Evolutionary conservation across 2,329 filamentous ascomycete genomes (phyloP).

Genomic region (Chrysoporthe austroafricana): DNA sequence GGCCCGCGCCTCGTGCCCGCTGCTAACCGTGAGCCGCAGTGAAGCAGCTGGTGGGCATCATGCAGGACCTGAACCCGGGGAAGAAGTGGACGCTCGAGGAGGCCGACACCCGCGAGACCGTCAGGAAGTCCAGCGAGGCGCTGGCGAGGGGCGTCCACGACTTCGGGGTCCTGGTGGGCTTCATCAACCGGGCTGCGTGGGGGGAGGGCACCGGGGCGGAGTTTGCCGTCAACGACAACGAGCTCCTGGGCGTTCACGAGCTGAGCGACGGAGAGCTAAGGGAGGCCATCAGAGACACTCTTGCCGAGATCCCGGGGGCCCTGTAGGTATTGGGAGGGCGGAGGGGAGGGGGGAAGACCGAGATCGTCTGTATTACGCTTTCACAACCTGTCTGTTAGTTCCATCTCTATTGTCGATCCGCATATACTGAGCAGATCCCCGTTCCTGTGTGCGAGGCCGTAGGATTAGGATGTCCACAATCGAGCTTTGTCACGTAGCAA

Average conservation of each 20-base stretch:
- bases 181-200: constrained; percentile 12
- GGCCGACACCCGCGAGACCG: constrained; percentile 7
- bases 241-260: constrained; percentile 20
- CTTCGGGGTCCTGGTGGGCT: neutral
- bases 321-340: neutral
- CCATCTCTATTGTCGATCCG: no score
- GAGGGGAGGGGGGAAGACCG: no score
- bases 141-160: constrained; percentile 11
- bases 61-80: constrained; percentile 12
- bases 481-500: no score
- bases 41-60: constrained; percentile 21
- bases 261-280: constrained; percentile 17
- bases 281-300: constrained; percentile 10
- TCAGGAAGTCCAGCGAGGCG: constrained; percentile 15
- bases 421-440: no score
- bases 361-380: no score
- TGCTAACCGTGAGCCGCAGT: neutral
- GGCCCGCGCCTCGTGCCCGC: neutral
- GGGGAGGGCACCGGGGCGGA: constrained; percentile 12
- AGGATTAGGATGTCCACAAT: no score
- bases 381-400: no score
- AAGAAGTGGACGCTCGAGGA: constrained; percentile 19
- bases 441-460: no score
- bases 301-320: constrained; percentile 13
- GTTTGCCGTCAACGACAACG: constrained; percentile 18